Evolutionary conservation across 2,329 filamentous ascomycete species (phyloP).

Genomic region (Verticillium albo-atrum): DNA sequence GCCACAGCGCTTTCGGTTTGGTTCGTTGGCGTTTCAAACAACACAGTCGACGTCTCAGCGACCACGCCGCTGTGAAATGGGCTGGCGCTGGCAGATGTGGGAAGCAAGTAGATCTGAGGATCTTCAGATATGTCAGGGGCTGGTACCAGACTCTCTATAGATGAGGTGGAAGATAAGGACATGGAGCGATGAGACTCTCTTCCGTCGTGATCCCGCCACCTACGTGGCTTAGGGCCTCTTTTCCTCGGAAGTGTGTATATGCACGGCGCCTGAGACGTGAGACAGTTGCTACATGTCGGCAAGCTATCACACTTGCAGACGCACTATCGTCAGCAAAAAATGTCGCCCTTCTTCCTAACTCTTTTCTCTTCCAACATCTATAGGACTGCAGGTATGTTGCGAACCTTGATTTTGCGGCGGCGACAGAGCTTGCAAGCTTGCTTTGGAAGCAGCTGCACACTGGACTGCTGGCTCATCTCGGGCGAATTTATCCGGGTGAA

Average conservation of each 20-base stretch:
- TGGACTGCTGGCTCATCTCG: background rate
- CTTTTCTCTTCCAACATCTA: background rate
- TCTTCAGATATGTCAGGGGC: background rate
- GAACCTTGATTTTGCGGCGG: conserved; percentile 1
- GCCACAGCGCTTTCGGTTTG: background rate
- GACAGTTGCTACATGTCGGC: conserved; percentile 1
- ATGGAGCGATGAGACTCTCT: background rate
- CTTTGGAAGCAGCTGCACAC: background rate
- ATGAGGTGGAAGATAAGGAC: background rate
- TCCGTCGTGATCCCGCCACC: background rate
- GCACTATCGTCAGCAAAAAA: background rate
- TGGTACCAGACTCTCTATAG: background rate
- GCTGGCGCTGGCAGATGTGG: background rate
- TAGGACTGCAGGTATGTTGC: background rate
- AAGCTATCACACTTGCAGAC: background rate
- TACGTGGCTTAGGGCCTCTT: background rate
- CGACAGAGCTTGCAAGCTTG: background rate
- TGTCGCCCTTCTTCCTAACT: background rate
- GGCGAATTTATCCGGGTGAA: background rate
- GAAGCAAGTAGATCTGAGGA: background rate
- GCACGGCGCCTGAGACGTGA: background rate
- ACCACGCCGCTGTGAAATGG: background rate
- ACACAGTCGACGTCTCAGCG: background rate
- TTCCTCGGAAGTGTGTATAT: background rate
- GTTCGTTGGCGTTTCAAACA: background rate